phyloP scores from a whole-genome alignment of 495 filamentous ascomycete species.

The Daldinia childiae region DNA sequence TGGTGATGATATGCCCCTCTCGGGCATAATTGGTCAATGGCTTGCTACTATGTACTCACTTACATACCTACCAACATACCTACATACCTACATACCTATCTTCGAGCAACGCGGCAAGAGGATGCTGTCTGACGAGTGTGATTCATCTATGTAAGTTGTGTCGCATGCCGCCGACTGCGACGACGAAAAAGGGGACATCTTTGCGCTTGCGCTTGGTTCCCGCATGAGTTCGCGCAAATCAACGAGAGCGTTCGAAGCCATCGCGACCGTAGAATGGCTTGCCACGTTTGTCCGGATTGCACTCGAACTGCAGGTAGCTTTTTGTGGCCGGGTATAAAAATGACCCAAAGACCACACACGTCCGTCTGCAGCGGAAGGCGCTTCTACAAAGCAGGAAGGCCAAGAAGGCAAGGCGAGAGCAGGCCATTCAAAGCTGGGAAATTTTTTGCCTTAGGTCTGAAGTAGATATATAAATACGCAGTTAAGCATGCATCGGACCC shows the following conservation, averaged over 20 bases:
- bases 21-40: not conserved
- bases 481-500: conserved; percentile 28
- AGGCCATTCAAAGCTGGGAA: conserved; percentile 23
- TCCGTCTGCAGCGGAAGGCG: conserved; percentile 24
- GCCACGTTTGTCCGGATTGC: conserved; percentile 23
- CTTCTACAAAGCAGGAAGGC: conserved; percentile 4
- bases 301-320: conserved; percentile 30
- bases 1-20: not conserved
- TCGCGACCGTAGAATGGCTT: conserved; percentile 23
- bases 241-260: conserved; percentile 31
- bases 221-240: conserved; percentile 34
- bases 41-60: not conserved
- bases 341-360: not conserved
- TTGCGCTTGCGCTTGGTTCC: conserved; percentile 10
- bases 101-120: conserved; percentile 16
- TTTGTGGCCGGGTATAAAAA: conserved; percentile 5
- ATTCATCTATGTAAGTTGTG: conserved; percentile 24
- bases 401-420: not conserved
- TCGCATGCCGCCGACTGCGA: conserved; percentile 41
- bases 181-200: conserved; percentile 10
- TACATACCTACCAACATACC: not conserved
- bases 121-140: conserved; percentile 25
- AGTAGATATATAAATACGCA: conserved; percentile 22
- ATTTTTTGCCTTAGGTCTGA: conserved; percentile 26
- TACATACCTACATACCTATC: conserved; percentile 10